Base-by-base conservation (phyloP, 2,329 filamentous ascomycete genomes). In the Colletotrichum sidae region DNA sequence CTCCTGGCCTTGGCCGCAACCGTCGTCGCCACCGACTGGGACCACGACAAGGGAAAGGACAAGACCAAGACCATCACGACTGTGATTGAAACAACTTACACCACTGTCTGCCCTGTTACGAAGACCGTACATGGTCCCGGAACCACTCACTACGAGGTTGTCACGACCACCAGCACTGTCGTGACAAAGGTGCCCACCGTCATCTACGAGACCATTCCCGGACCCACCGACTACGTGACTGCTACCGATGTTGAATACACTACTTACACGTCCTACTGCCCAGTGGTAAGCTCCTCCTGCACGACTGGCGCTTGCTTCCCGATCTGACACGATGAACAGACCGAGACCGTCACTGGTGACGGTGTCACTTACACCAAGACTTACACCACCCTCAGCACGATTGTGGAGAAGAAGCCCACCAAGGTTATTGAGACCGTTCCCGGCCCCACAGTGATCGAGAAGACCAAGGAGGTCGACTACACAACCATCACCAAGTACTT, bases 221-320 rank as follows among this genome's bases (percentile, higher is more conserved):
- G 72, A 7, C 78, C 79, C 15, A 65, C 63, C 4, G 47, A 62
- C 10, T 72, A 74, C 15, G 76, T 78, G 8, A 82, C 79, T 3
- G 64, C 75, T 34, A 79, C 77, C 0, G 73, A 76, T 34, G 74
- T 80, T 8, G 74, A 74, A 12, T 80, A 82, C 70, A 76, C 72
- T 10, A 84, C 82, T 6, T 66, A 78, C 45, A 85, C 82, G 10
- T 78, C 75, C n/a, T 73, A 83, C 15, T 46, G 44, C 44, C 44
- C 44, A 17, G 44, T 46, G n/a, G 44, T 60, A 46, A 54, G 56
- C 2, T 39, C 6, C 7, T 33, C 13, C 6, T 9, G 13, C 8
- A 10, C 8, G 15, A n/a, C 4, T 6, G 8, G 25, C 12, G 9
- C n/a, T 4, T 15, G 13, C 11, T 53, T 35, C 2, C 35, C n/a